Evolutionary conservation across 2,329 filamentous ascomycete species (phyloP).

Genomic region (Trichoderma simmonsii): DNA sequence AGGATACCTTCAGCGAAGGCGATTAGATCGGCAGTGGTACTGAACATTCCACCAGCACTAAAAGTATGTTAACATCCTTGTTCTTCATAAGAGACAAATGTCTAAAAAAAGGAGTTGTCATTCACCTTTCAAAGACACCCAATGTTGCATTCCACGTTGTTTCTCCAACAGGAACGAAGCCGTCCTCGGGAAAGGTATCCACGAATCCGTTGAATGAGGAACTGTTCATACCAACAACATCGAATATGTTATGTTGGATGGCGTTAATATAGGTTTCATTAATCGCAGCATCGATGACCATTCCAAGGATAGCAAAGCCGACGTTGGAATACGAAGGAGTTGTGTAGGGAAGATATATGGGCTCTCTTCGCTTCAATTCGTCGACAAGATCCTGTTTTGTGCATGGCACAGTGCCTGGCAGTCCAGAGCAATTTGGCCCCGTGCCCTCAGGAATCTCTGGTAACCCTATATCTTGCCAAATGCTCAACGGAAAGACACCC

Average conservation of each 20-base stretch:
- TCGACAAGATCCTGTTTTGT: slow-evolving; percentile 27
- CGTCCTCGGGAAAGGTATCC: slow-evolving; percentile 23
- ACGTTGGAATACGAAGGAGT: slow-evolving; percentile 50
- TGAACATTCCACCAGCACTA: slow-evolving; percentile 41
- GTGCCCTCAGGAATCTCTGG: background rate
- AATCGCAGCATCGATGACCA: slow-evolving; percentile 46
- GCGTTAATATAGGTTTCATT: slow-evolving; percentile 34
- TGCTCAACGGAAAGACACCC: background rate
- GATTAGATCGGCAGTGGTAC: slow-evolving; percentile 41
- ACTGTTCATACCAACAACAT: background rate
- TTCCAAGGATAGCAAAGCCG: slow-evolving; percentile 43
- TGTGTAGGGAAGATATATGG: slow-evolving; percentile 42
- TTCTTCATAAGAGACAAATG: too few relatives aligned
- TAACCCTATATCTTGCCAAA: background rate
- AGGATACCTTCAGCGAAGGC: slow-evolving; percentile 42
- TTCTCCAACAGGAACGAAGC: slow-evolving; percentile 37
- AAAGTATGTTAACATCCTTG: background rate
- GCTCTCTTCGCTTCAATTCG: slow-evolving; percentile 30
- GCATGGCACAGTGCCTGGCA: background rate
- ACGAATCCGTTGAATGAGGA: slow-evolving; percentile 29
- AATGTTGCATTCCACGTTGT: slow-evolving; percentile 34
- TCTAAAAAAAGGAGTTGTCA: background rate
- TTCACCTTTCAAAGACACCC: slow-evolving; percentile 29
- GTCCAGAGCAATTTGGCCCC: background rate
- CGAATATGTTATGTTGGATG: background rate